These are phyloP conservation scores for Ormosia emarginata DNA, from an alignment of 306 rosid species.

Conservation along the genomic window DNA sequence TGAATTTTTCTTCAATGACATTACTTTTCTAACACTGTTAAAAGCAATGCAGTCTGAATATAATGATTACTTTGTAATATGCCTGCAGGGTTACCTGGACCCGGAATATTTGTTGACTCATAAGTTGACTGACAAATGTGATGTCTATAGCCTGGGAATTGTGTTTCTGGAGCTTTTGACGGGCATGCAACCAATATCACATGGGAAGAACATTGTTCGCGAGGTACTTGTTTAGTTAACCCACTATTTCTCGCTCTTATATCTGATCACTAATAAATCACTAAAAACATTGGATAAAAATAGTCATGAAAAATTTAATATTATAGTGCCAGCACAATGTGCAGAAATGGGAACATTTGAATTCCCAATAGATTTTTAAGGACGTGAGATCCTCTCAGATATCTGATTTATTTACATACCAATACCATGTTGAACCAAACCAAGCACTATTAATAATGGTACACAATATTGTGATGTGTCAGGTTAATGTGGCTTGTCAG, in stretches of 20 bases:
- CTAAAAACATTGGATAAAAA: neutral
- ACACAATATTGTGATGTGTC: constrained; percentile 6
- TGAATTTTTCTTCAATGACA: neutral
- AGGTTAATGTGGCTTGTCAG: constrained; percentile 58
- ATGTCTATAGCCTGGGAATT: constrained; percentile 76
- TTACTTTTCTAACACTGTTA: neutral
- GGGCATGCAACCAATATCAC: constrained; percentile 63
- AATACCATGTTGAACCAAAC: neutral
- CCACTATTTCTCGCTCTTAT: neutral
- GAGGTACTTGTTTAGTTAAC: constrained; percentile 45
- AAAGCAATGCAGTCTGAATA: neutral
- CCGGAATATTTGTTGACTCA: constrained; percentile 74
- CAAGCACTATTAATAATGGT: neutral
- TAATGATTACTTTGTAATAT: neutral
- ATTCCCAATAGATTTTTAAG: neutral
- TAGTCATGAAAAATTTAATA: neutral
- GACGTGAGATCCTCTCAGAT: too few relatives aligned
- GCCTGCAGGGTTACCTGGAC: constrained; percentile 71
- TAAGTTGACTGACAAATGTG: constrained; percentile 76
- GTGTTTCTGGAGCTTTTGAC: constrained; percentile 75
- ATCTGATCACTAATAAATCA: neutral
- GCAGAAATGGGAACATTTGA: neutral
- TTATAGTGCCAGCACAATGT: neutral
- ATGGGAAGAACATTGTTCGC: constrained; percentile 75
- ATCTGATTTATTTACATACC: neutral